These are phyloP conservation scores for Hypoxylon sp. DNA, from an alignment of 2,329 filamentous ascomycete genomes.

Conservation along the genomic window DNA sequence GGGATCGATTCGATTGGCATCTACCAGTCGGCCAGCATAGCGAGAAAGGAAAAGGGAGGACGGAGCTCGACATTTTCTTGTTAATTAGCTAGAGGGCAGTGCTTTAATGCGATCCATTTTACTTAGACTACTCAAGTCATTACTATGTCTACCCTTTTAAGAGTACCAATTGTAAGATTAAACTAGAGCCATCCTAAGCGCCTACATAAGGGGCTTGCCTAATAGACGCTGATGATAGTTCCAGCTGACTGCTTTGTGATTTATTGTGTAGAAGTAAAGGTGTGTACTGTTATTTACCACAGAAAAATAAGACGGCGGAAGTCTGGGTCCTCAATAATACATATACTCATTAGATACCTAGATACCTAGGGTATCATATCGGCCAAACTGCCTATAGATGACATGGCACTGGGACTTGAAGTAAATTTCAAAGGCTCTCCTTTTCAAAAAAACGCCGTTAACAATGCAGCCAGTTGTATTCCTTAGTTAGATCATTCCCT, in stretches of 20 bases:
- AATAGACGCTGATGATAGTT: background rate
- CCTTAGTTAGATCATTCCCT: background rate
- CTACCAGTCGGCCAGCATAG: background rate
- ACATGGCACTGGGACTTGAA: background rate
- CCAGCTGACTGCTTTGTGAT: background rate
- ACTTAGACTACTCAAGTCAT: background rate
- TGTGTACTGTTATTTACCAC: background rate
- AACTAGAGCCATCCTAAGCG: background rate
- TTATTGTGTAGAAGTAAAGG: background rate
- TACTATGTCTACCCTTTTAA: background rate
- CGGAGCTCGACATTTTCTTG: background rate
- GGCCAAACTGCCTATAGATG: background rate
- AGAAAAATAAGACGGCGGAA: background rate
- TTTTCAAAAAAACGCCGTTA: constrained; percentile 32
- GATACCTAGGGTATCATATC: background rate
- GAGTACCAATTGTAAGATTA: background rate
- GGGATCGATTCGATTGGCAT: background rate
- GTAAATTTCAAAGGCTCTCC: background rate
- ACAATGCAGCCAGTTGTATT: constrained; percentile 22
- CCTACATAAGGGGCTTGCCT: no score
- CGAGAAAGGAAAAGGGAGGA: background rate
- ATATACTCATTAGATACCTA: background rate
- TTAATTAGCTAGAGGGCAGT: background rate
- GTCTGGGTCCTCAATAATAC: background rate
- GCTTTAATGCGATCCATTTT: background rate